Evolutionary conservation across 148 eudicot genomes (phyloP).

Genomic region (Rhododendron mucronatum): DNA sequence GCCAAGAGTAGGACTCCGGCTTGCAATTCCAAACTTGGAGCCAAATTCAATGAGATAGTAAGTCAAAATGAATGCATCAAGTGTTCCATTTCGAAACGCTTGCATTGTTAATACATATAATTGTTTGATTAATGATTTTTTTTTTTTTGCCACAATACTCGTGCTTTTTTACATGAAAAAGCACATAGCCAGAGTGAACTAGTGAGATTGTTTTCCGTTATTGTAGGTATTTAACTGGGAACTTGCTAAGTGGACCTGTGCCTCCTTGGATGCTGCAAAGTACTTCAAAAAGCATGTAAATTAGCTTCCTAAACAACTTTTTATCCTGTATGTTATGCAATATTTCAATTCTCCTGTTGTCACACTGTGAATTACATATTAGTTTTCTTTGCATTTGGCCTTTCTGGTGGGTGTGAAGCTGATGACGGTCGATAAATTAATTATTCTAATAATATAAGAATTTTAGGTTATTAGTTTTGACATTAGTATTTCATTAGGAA

Average conservation of each 20-base stretch:
- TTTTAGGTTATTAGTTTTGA: too few species aligned
- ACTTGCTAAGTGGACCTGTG: constrained; percentile 19
- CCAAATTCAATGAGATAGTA: background rate
- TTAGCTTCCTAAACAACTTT: background rate
- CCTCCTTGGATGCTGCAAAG: constrained; percentile 19
- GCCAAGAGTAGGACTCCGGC: background rate
- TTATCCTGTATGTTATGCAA: background rate
- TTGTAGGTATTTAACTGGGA: constrained; percentile 22
- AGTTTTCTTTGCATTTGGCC: background rate
- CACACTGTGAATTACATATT: background rate
- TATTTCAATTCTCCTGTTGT: background rate
- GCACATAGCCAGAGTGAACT: background rate
- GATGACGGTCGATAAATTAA: too few species aligned
- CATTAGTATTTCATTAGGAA: too few species aligned
- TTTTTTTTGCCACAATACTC: background rate
- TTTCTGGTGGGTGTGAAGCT: background rate
- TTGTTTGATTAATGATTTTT: background rate
- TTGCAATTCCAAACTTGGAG: background rate
- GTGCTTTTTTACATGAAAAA: background rate
- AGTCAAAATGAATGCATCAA: background rate
- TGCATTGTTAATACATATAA: background rate
- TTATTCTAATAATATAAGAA: too few species aligned
- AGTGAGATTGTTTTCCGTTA: background rate
- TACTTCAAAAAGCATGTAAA: constrained; percentile 10
- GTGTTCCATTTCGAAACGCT: background rate